A percentile compares a stretch with the other conserved stretches of the same genome.
phyloP scores from a whole-genome alignment of 768 basidiomycete species.

The Tremella yokohamensis region DNA sequence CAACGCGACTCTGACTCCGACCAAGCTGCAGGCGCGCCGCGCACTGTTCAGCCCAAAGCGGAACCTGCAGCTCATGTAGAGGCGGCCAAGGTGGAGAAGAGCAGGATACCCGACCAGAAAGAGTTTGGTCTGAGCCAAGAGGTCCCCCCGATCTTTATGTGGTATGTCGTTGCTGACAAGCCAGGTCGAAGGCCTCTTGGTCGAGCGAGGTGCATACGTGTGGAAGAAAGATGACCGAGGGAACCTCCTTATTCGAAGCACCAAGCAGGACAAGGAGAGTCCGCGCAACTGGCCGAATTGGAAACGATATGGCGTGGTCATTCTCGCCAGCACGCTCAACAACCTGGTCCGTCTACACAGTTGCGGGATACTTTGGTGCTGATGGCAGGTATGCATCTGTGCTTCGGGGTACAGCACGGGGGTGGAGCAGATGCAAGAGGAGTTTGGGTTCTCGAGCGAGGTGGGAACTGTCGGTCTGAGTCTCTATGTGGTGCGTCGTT shows the following conservation, averaged over 20 bases:
- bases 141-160: not conserved
- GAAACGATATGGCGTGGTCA: conserved; percentile 29
- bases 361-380: not conserved
- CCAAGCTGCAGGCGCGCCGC: too few species aligned
- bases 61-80: too few species aligned
- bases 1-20: too few species aligned
- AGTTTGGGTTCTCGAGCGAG: conserved; percentile 25
- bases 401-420: conserved; percentile 34
- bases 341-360: conserved; percentile 24
- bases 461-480: conserved; percentile 29
- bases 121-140: conserved; percentile 6
- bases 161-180: too few species aligned
- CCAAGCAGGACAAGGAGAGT: conserved; percentile 19
- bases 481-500: conserved; percentile 27
- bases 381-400: conserved; percentile 25
- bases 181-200: conserved; percentile 9
- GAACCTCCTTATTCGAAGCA: conserved; percentile 22
- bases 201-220: conserved; percentile 17
- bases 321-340: conserved; percentile 26
- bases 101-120: not conserved
- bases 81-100: too few species aligned
- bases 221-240: conserved; percentile 24
- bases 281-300: conserved; percentile 34
- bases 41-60: too few species aligned
- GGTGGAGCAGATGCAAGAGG: conserved; percentile 29